These are phyloP conservation scores for Paecilomyces variotii DNA, from an alignment of 2,329 filamentous ascomycete species.

Conservation along the genomic window DNA sequence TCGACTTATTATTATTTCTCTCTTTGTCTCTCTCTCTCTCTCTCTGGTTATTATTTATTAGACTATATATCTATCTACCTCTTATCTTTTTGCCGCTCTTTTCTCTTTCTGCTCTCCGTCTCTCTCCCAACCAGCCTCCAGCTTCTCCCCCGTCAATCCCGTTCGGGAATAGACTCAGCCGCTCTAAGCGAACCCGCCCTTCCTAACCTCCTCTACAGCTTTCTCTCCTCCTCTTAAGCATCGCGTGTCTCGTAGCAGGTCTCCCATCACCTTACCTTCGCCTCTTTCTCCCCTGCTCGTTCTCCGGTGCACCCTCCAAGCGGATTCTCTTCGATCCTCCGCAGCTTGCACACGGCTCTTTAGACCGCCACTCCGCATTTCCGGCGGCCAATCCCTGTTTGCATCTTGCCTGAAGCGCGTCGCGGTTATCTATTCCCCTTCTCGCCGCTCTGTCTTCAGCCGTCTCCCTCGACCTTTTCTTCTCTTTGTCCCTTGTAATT, in stretches of 20 bases:
- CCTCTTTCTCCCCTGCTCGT: not conserved
- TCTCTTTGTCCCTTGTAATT: not conserved
- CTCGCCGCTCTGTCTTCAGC: not conserved
- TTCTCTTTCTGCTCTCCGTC: not conserved
- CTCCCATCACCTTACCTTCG: slow-evolving; percentile 1
- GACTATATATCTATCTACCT: no score
- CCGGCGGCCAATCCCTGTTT: not conserved
- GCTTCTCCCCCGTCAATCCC: not conserved
- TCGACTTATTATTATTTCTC: no score
- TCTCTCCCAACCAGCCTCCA: not conserved
- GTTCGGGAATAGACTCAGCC: not conserved
- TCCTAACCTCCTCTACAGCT: slow-evolving; percentile 6
- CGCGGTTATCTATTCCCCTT: not conserved
- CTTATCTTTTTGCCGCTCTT: not conserved
- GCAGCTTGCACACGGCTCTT: not conserved
- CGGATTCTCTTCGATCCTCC: not conserved
- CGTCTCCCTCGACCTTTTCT: not conserved
- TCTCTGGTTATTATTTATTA: not conserved
- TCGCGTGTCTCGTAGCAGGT: slow-evolving; percentile 1
- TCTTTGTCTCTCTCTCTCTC: not conserved
- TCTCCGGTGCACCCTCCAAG: not conserved
- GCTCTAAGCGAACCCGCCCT: not conserved
- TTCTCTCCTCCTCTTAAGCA: slow-evolving; percentile 1
- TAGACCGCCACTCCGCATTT: not conserved
- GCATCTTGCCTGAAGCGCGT: not conserved